Base-by-base conservation (phyloP, 192 early-diverging fungal species). In the Phycomyces nitens region DNA sequence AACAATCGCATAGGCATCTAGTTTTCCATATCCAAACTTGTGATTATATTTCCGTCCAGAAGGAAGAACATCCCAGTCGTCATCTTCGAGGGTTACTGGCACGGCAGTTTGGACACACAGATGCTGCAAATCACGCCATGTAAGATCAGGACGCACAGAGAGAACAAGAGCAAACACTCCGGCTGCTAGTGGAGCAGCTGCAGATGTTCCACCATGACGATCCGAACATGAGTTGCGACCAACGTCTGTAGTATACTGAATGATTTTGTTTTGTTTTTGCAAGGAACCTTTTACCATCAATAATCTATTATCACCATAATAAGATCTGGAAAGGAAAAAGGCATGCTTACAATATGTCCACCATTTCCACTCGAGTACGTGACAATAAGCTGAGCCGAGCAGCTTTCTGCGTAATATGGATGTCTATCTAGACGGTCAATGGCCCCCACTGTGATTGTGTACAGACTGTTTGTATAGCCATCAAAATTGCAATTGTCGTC, bases 401-500 rank as follows among this genome's bases (percentile, higher is more conserved):
- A 98, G 12, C 71, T 58, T 75, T 98, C 96, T 18, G 93, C 86
- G 69, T 97, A 98, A 44, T 72, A 74, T 5, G 96, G 94, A 66
- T 94, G 93, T 5, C 77, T 54, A 47, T 92, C 88, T 0, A 75
- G 53, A 40, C 88, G 84, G 65, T 92, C 87, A 42, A 98, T 80
- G 23, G 96, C 92, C 5, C 91, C 90, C 11, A 98, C 89, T 3
- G 94, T 94, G 62, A 98, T 88, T 1, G 96, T 97, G 73, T 93
- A 98, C 15, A 95, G 92, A 64, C 88, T 91, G 78, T 98, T 98
- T 23, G 94, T 94, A 77, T 96, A 96, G 12, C 94, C 94, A 67
- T 98, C 94, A 80, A 87, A 94, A 74, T 98, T 98, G 78, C 96
- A 98, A 75, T 98, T 95, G 60, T 98, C 96, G 42, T 81, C 79